These are phyloP conservation scores for Meripilus lineatus DNA, from an alignment of 1,284 basidiomycete genomes.

Conservation along the genomic window DNA sequence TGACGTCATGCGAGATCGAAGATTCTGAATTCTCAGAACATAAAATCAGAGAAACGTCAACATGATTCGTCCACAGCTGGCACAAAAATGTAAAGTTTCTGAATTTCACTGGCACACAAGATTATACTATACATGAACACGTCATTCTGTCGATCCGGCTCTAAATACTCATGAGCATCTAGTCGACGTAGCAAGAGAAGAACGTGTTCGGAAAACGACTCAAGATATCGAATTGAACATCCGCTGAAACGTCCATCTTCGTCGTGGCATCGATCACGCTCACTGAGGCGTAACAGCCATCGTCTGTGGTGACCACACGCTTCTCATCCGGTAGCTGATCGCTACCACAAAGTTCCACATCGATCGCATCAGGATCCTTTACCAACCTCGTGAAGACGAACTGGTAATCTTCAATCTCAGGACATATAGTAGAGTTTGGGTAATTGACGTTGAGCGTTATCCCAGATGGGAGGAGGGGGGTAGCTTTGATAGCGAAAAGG, in stretches of 20 bases:
- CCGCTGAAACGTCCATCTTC: conserved; percentile 43
- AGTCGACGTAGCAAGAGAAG: conserved; percentile 10
- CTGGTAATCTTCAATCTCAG: conserved; percentile 30
- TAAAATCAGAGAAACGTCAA: too few relatives aligned
- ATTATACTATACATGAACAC: too few relatives aligned
- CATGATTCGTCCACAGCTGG: too few relatives aligned
- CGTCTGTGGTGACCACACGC: conserved; percentile 25
- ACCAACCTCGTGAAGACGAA: conserved; percentile 43
- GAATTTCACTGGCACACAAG: too few relatives aligned
- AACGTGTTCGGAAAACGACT: conserved; percentile 27
- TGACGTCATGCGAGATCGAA: too few relatives aligned
- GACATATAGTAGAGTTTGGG: conserved; percentile 35
- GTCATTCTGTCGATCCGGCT: too few relatives aligned
- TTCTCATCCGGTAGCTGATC: conserved; percentile 37
- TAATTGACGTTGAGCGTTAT: conserved; percentile 49
- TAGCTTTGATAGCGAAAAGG: conserved; percentile 27
- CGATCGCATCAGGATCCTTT: conserved; percentile 24
- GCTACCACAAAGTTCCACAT: conserved; percentile 40
- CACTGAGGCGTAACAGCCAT: conserved; percentile 43
- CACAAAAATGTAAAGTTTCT: too few relatives aligned
- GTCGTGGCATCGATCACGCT: conserved; percentile 42
- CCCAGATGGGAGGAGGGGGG: conserved; percentile 35
- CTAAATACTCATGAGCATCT: too few relatives aligned
- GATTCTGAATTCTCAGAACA: too few relatives aligned
- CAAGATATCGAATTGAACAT: too few relatives aligned